phyloP scores from a whole-genome alignment of 495 filamentous ascomycete genomes.

The Talaromyces trachyspermus region DNA sequence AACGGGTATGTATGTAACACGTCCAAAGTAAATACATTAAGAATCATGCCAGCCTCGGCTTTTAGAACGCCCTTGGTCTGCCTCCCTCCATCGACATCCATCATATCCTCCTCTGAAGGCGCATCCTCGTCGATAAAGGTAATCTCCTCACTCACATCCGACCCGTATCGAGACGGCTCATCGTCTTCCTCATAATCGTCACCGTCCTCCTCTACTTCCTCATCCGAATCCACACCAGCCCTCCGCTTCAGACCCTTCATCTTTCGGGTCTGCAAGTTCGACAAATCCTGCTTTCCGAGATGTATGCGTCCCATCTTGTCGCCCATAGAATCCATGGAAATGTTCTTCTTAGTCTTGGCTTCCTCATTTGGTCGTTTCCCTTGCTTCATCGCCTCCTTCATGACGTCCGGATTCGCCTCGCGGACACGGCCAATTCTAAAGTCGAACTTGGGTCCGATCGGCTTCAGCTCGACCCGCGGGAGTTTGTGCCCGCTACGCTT shows the following conservation, averaged over 20 bases:
- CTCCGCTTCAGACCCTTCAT: slow-evolving; percentile 96
- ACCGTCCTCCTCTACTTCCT: slow-evolving; percentile 20
- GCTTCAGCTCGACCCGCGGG: slow-evolving; percentile 85
- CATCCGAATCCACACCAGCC: slow-evolving; percentile 46
- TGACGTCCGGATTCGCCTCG: slow-evolving; percentile 63
- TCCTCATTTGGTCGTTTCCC: slow-evolving; percentile 55
- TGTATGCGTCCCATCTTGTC: slow-evolving; percentile 96
- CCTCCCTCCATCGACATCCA: slow-evolving; percentile 34
- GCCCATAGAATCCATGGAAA: slow-evolving; percentile 80
- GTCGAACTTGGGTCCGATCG: slow-evolving; percentile 93
- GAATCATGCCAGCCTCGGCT: slow-evolving; percentile 26
- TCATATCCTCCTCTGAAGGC: slow-evolving; percentile 26
- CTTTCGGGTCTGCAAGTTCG: slow-evolving; percentile 86
- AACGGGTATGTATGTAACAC: too few relatives aligned
- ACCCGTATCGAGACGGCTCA: not conserved
- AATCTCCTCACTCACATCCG: slow-evolving; percentile 6
- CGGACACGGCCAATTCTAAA: slow-evolving; percentile 78
- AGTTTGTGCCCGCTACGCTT: slow-evolving; percentile 79
- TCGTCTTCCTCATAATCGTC: slow-evolving; percentile 12
- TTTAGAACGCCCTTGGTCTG: slow-evolving; percentile 35
- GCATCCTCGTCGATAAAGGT: slow-evolving; percentile 6
- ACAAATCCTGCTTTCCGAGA: slow-evolving; percentile 82
- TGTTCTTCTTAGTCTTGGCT: slow-evolving; percentile 83
- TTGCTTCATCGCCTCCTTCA: slow-evolving; percentile 88
- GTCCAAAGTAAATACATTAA: not conserved